Evolutionary conservation across 208 protist species (phyloP), one percentile per base, ranked within the genome.

Genomic region (Plasmodiophora brassicae): DNA sequence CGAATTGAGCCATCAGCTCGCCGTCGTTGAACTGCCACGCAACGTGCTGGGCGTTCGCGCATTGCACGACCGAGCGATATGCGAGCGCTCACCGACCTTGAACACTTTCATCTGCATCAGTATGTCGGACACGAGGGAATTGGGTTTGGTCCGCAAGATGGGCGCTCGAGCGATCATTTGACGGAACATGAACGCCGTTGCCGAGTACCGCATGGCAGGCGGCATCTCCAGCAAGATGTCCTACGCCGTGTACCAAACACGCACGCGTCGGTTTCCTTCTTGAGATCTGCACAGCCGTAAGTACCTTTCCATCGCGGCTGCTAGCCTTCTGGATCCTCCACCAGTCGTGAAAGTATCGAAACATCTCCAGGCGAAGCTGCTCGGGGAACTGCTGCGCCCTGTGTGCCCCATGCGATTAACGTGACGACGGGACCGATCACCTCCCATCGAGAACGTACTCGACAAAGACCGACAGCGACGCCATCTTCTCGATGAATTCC

Each of bases 1-100:
- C 65, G n/a, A 78, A 78, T 44, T 78, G 65, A 14, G 32, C 65
- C 32, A 78, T 78, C 10, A n/a, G 20, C 65, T 78, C 65, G 32
- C 65, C 65, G 65, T 78, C 41, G 32, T 78, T 78, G n/a, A 78
- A 78, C 65, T 78, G 25, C 50, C n/a, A n/a, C n/a, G n/a, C n/a
- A n/a, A n/a, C n/a, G n/a, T n/a, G 65, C 41, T 5, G n/a, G n/a
- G n/a, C n/a, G n/a, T n/a, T n/a, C n/a, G n/a, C n/a, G n/a, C n/a
- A n/a, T n/a, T n/a, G n/a, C n/a, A n/a, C n/a, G n/a, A n/a, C n/a
- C n/a, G n/a, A n/a, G n/a, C n/a, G n/a, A n/a, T n/a, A n/a, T n/a
- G n/a, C n/a, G n/a, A n/a, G n/a, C n/a, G n/a, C n/a, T n/a, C n/a
- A n/a, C n/a, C n/a, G n/a, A n/a, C n/a, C n/a, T n/a, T n/a, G n/a